Conservation (phyloP, 345 rosid species). For the Salix udensis region DNA sequence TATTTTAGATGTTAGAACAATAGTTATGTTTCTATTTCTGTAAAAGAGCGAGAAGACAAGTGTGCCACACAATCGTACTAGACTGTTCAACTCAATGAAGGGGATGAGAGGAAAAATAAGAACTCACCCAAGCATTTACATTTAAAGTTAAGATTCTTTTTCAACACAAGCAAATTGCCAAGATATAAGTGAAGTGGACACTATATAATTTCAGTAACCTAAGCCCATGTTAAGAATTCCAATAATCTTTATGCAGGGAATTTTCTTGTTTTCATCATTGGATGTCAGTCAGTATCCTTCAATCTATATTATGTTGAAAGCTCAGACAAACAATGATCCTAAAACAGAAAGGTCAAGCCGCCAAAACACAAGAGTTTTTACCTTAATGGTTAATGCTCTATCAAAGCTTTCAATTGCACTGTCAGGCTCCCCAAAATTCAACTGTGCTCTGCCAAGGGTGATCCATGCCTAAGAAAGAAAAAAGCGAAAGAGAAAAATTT, state of each 20-base stretch:
- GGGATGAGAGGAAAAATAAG: not conserved
- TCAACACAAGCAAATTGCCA: not conserved
- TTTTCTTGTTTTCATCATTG: not conserved
- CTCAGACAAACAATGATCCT: not conserved
- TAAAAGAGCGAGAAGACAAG: not conserved
- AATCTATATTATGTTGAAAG: not conserved
- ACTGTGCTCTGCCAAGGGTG: slow-evolving; percentile 92
- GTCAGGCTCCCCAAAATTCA: slow-evolving; percentile 92
- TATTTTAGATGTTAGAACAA: not conserved
- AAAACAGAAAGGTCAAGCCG: not conserved
- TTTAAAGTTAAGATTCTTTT: too few relatives aligned
- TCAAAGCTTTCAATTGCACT: slow-evolving; percentile 70
- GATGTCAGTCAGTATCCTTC: not conserved
- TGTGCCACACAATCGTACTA: not conserved
- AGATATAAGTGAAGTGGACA: not conserved
- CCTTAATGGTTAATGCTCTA: slow-evolving; percentile 65
- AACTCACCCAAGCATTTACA: not conserved
- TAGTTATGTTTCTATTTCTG: not conserved
- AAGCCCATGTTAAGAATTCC: not conserved
- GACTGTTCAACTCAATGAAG: not conserved
- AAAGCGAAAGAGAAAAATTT: not conserved
- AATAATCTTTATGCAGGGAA: not conserved
- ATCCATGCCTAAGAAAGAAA: slow-evolving; percentile 62
- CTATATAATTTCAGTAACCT: not conserved
- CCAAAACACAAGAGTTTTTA: slow-evolving; percentile 9